Conservation (phyloP, 2,329 filamentous ascomycete species). For the Cucurbitaria berberidis region DNA sequence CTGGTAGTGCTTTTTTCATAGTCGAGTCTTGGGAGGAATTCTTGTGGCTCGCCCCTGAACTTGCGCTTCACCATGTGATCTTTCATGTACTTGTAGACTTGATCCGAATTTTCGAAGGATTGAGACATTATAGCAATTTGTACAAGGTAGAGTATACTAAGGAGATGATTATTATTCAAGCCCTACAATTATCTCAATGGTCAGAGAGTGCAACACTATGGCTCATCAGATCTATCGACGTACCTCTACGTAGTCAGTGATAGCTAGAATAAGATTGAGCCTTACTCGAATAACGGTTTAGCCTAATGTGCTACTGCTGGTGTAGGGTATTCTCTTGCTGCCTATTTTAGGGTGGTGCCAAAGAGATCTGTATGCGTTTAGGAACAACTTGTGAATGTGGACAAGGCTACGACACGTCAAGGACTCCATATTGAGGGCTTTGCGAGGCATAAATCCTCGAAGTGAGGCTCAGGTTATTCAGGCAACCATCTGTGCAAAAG, state of each 20-base stretch:
- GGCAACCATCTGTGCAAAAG: not conserved
- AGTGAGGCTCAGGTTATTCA: not conserved
- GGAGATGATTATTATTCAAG: too few species aligned
- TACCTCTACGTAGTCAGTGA: too few species aligned
- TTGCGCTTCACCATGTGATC: constrained; percentile 2
- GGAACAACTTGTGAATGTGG: not conserved
- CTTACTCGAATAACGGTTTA: too few species aligned
- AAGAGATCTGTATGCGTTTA: too few species aligned
- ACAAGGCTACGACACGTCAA: not conserved
- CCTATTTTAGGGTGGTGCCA: too few species aligned
- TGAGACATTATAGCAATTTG: not conserved
- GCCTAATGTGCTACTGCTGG: too few species aligned
- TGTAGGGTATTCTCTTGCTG: too few species aligned
- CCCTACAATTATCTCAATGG: too few species aligned
- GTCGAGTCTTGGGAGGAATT: constrained; percentile 11
- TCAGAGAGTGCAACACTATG: too few species aligned
- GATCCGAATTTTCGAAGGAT: not conserved
- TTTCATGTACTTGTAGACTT: constrained; percentile 9
- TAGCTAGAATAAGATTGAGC: too few species aligned
- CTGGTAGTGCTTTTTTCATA: constrained; percentile 8
- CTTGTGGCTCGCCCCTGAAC: constrained; percentile 5
- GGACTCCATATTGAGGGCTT: not conserved
- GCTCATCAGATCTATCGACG: too few species aligned
- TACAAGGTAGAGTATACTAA: too few species aligned
- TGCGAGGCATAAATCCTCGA: not conserved